Conservation (phyloP, 2,329 filamentous ascomycete genomes). For the Blastomyces silverae region DNA sequence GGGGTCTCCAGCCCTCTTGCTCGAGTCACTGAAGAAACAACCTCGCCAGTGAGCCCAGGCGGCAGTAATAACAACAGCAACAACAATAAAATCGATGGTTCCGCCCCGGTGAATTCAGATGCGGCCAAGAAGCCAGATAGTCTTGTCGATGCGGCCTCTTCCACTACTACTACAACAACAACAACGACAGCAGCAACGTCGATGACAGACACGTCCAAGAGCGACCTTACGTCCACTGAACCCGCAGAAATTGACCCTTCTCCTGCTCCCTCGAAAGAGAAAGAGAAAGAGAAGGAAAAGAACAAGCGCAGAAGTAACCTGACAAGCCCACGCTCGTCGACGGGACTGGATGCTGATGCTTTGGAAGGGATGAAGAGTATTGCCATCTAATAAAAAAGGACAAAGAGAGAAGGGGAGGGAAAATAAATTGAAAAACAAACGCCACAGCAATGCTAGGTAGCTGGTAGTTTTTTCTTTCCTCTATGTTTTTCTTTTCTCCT, state of each 20-base stretch:
- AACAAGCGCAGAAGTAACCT: slow-evolving; percentile 23
- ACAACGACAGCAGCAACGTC: slow-evolving; percentile 13
- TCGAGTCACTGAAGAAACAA: slow-evolving; percentile 42
- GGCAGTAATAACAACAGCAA: slow-evolving; percentile 32
- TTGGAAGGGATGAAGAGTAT: slow-evolving; percentile 46
- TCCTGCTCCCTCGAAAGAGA: slow-evolving; percentile 26
- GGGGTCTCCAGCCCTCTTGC: slow-evolving; percentile 43
- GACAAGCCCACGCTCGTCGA: slow-evolving; percentile 27
- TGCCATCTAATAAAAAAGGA: slow-evolving; percentile 32
- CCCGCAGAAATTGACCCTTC: slow-evolving; percentile 23
- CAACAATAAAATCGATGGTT: slow-evolving; percentile 31
- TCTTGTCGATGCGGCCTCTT: slow-evolving; percentile 38
- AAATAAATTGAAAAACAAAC: too few species aligned
- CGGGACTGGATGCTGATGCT: slow-evolving; percentile 34
- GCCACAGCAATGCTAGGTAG: not conserved
- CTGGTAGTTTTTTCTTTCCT: not conserved
- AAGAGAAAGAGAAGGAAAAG: slow-evolving; percentile 29
- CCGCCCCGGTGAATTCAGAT: slow-evolving; percentile 27
- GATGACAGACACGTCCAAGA: slow-evolving; percentile 20
- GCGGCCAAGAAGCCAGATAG: slow-evolving; percentile 32
- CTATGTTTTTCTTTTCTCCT: not conserved
- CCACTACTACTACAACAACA: slow-evolving; percentile 22
- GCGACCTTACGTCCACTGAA: slow-evolving; percentile 23
- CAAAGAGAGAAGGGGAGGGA: too few species aligned
- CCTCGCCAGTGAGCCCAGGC: slow-evolving; percentile 33